Evolutionary conservation across 1,284 basidiomycete genomes (phyloP).

Genomic region (Naganishia cerealis): DNA sequence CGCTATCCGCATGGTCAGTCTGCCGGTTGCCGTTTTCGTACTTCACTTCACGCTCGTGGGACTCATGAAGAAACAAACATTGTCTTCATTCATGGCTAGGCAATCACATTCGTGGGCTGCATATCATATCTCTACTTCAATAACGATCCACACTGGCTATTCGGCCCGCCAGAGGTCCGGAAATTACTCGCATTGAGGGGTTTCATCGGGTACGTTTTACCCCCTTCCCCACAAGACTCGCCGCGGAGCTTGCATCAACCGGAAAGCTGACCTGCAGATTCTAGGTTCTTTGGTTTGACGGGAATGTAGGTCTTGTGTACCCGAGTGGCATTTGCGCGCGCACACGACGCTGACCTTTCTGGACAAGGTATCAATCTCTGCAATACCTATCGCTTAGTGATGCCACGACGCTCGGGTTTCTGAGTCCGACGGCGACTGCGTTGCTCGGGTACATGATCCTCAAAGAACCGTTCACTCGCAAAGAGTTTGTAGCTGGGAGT

Average conservation of each 20-base stretch:
- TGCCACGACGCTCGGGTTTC: constrained; percentile 72
- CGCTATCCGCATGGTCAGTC: constrained; percentile 59
- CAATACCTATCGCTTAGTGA: constrained; percentile 71
- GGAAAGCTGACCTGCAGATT: background rate
- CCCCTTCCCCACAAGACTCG: background rate
- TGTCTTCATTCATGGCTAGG: constrained; percentile 44
- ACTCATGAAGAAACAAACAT: constrained; percentile 46
- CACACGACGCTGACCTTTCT: background rate
- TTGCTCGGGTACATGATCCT: constrained; percentile 69
- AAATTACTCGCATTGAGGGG: constrained; percentile 63
- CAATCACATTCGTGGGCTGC: constrained; percentile 58
- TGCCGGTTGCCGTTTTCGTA: constrained; percentile 45
- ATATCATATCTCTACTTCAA: constrained; percentile 57
- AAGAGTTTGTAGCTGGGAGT: constrained; percentile 67
- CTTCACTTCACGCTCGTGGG: background rate
- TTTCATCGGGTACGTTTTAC: constrained; percentile 57
- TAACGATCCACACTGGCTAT: constrained; percentile 65
- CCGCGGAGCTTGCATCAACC: background rate
- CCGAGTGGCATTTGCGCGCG: background rate
- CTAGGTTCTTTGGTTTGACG: constrained; percentile 42
- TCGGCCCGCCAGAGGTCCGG: constrained; percentile 69
- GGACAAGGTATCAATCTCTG: constrained; percentile 63
- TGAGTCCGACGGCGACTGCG: constrained; percentile 68
- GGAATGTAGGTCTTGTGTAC: constrained; percentile 24
- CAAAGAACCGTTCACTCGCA: constrained; percentile 63